These are phyloP conservation scores for Magnusiomyces paraingens DNA, from an alignment of 1,139 yeast species.

Conservation along the genomic window DNA sequence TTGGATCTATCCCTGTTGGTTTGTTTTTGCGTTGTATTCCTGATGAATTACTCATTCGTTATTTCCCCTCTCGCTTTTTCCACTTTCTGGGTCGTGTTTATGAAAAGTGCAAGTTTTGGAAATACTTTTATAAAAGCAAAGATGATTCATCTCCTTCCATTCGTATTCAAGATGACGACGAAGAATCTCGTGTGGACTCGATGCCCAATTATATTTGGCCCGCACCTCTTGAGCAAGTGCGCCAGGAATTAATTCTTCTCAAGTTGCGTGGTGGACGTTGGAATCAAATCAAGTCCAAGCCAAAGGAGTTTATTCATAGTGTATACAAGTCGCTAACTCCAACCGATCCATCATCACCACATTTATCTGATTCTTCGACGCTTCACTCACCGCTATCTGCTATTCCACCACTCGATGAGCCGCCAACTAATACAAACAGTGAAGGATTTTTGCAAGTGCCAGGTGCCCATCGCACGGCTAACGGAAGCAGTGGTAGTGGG, in stretches of 20 bases:
- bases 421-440: constrained; percentile 13
- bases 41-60: constrained; percentile 61
- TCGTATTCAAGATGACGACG: constrained; percentile 7
- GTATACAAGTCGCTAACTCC: constrained; percentile 25
- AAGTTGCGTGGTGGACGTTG: constrained; percentile 39
- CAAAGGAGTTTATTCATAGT: constrained; percentile 24
- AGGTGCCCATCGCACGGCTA: constrained; percentile 7
- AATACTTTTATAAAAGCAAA: constrained; percentile 10
- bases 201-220: constrained; percentile 32
- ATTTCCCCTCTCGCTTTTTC: constrained; percentile 63
- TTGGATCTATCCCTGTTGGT: constrained; percentile 78
- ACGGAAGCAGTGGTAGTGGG: constrained; percentile 7
- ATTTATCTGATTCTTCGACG: not conserved
- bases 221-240: constrained; percentile 38
- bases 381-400: not conserved
- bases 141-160: constrained; percentile 6
- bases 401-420: not conserved
- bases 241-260: constrained; percentile 34
- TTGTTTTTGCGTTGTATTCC: constrained; percentile 70
- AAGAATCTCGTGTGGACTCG: constrained; percentile 16
- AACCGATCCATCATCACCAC: constrained; percentile 16
- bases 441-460: constrained; percentile 27
- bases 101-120: constrained; percentile 10
- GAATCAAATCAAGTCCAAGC: constrained; percentile 31
- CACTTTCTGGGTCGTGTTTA: constrained; percentile 28